Evolutionary conservation across 306 rosid genomes (phyloP).

Genomic region (Vigna angularis): DNA sequence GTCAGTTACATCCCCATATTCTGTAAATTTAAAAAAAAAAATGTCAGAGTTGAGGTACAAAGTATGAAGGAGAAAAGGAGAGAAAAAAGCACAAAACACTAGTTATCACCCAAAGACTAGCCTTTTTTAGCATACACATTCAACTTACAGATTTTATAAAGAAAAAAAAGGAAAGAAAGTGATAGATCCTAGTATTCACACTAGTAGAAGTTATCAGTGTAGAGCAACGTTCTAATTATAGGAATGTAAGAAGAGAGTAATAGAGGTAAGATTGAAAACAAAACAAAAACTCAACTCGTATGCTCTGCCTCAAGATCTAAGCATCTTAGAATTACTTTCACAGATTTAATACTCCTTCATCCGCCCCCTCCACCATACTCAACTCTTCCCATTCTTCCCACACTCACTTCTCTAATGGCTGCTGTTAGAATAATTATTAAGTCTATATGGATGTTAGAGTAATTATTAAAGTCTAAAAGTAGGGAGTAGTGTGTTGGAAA

Average conservation of each 20-base stretch:
- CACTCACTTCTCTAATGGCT: too few relatives aligned
- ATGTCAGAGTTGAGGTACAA: constrained; percentile 36
- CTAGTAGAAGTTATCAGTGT: background rate
- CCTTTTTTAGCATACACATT: constrained; percentile 16
- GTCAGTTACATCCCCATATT: constrained; percentile 94
- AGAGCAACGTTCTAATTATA: background rate
- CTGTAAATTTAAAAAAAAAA: constrained; percentile 55
- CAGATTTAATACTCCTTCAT: too few relatives aligned
- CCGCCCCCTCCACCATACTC: too few relatives aligned
- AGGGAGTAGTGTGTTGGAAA: too few relatives aligned
- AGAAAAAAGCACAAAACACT: background rate
- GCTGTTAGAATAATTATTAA: too few relatives aligned
- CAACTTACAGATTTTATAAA: background rate
- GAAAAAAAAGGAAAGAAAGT: background rate
- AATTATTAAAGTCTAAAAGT: too few relatives aligned
- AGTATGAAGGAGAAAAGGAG: constrained; percentile 2
- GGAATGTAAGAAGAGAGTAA: background rate
- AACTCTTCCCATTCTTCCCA: too few relatives aligned
- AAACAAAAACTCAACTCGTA: background rate
- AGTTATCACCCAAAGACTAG: constrained; percentile 25
- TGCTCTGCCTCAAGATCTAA: background rate
- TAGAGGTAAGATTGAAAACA: background rate
- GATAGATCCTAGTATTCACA: background rate
- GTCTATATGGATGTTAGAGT: too few relatives aligned
- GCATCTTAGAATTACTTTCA: background rate